A percentile compares a stretch with the other conserved stretches of the same genome.
phyloP scores from a whole-genome alignment of 176 grass and related monocot genomes.

The Panicum miliaceum region DNA sequence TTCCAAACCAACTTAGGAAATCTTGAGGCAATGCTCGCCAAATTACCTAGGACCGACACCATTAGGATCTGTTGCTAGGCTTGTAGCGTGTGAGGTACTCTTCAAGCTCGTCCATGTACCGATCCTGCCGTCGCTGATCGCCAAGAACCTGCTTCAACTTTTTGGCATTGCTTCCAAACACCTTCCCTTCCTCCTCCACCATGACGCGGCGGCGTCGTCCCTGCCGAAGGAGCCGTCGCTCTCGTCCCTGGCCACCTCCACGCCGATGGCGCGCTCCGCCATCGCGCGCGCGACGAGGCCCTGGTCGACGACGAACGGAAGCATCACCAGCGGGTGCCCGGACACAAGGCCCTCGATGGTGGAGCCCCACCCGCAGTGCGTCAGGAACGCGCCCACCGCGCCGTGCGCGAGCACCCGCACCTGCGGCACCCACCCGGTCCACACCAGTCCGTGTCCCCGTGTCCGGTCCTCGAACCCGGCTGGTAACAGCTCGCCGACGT shows the following conservation, averaged over 20 bases:
- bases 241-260: constrained; percentile 49
- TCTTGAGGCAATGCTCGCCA: too few relatives aligned
- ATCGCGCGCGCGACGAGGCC: constrained; percentile 40
- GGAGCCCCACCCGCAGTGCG: constrained; percentile 76
- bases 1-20: too few relatives aligned
- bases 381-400: constrained; percentile 59
- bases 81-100: background rate
- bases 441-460: background rate
- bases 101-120: constrained; percentile 48
- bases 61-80: background rate
- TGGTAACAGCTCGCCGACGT: background rate
- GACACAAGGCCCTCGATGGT: constrained; percentile 57
- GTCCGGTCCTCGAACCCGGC: constrained; percentile 44
- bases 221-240: constrained; percentile 41
- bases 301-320: constrained; percentile 53
- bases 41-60: background rate
- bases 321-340: constrained; percentile 60
- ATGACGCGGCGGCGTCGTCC: constrained; percentile 42
- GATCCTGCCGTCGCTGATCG: constrained; percentile 26
- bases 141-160: background rate
- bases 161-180: constrained; percentile 18
- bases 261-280: constrained; percentile 43
- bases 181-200: constrained; percentile 55
- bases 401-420: constrained; percentile 39
- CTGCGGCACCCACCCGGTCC: constrained; percentile 55